Percentiles rank a stretch among this genome's conserved stretches.
Evolutionary conservation across 164 flowering plant species (phyloP).

Genomic region (Vitis rotundifolia): DNA sequence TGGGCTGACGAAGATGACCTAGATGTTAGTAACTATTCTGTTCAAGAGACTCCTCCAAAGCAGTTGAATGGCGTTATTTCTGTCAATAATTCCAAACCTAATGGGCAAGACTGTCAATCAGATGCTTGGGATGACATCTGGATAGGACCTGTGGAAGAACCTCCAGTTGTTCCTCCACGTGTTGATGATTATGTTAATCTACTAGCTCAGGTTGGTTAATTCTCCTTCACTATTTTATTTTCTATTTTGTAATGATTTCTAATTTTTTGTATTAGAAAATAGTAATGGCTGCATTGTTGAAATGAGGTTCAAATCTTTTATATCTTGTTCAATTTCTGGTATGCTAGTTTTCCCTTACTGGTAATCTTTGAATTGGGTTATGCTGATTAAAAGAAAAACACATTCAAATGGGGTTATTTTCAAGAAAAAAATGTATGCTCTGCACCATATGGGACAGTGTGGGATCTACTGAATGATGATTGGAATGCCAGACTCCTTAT

Average conservation of each 20-base stretch:
- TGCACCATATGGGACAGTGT: too few species aligned
- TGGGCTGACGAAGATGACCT: slow-evolving; percentile 69
- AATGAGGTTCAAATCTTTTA: not conserved
- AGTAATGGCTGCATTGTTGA: too few species aligned
- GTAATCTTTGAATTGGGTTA: too few species aligned
- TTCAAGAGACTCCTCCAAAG: slow-evolving; percentile 12
- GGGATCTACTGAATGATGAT: too few species aligned
- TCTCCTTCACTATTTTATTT: not conserved
- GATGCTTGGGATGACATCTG: slow-evolving; percentile 39
- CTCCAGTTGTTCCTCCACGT: slow-evolving; percentile 23
- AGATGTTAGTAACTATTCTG: slow-evolving; percentile 15
- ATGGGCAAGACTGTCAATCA: slow-evolving; percentile 8
- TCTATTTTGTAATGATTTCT: not conserved
- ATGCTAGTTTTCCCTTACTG: too few species aligned
- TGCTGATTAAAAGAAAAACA: too few species aligned
- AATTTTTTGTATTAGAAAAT: not conserved
- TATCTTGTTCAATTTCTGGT: too few species aligned
- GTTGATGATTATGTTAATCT: slow-evolving; percentile 11
- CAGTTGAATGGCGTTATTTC: slow-evolving; percentile 13
- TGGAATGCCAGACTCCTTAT: too few species aligned
- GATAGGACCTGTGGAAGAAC: slow-evolving; percentile 27
- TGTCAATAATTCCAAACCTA: slow-evolving; percentile 10
- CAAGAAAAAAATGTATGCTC: too few species aligned
- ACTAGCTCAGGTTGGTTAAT: slow-evolving; percentile 33
- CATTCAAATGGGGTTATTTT: too few species aligned